Evolutionary conservation across 148 eudicot genomes (phyloP).

Genomic region (Heliamphora exappendiculata): DNA sequence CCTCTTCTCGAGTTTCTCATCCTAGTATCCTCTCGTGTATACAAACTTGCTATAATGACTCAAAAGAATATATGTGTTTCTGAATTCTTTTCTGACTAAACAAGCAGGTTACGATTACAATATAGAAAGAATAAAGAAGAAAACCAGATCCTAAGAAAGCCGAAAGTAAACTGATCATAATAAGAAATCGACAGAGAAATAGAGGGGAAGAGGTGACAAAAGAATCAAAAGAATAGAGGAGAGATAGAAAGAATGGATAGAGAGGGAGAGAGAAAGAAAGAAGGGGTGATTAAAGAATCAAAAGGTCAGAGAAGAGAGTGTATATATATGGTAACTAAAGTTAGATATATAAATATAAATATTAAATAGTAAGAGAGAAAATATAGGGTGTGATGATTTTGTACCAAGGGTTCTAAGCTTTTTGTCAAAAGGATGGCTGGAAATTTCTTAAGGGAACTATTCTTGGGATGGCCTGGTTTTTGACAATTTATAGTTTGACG

Average conservation of each 20-base stretch:
- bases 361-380: background rate
- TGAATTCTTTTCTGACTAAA: too few species aligned
- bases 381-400: background rate
- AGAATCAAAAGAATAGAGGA: background rate
- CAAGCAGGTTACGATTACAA: background rate
- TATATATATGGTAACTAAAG: background rate
- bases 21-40: background rate
- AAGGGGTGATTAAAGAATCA: background rate
- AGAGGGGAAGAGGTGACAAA: background rate
- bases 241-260: background rate
- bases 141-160: slow-evolving; percentile 7
- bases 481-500: background rate
- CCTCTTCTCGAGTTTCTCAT: slow-evolving; percentile 10
- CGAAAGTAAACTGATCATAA: slow-evolving; percentile 8
- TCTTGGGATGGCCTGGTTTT: background rate
- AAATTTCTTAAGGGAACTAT: background rate
- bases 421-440: slow-evolving; percentile 4
- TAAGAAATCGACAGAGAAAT: background rate
- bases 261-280: background rate
- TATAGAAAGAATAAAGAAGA: slow-evolving; percentile 12
- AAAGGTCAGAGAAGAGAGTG: slow-evolving; percentile 5
- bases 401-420: background rate
- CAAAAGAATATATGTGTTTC: background rate
- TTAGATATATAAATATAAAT: background rate
- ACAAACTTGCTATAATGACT: background rate